Evolutionary conservation across 129 eudicot species (phyloP), one percentile per base, ranked within the genome.

Genomic region (Chrysanthemum lavandulifolium): DNA sequence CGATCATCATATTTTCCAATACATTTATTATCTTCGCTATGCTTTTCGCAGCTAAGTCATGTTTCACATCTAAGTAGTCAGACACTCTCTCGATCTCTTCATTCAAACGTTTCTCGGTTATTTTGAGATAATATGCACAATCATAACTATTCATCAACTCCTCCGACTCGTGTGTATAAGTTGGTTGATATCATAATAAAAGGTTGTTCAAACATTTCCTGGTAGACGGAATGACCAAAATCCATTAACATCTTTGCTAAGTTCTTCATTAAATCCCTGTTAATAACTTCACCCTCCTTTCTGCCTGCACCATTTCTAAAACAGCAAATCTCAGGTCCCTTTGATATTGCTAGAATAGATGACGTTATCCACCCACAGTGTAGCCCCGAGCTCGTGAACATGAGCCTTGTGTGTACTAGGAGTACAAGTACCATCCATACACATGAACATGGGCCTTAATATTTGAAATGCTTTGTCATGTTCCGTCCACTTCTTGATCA

Each of bases 71-170:
- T 55, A 86, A 61, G 73, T 82, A 86, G 61, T 82, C 81, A 8
- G 85, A 82, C 4, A 82, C 85, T 54, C 90, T 73, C 27, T 86
- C 87, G 9, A 82, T 86, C 69, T 86, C 90, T 49, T 86, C 90
- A 69, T 80, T 80, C 43, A 86, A 51, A 70, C 87, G 83, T 57
- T 73, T 82, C 77, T 86, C 87, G 4, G 87, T 79, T 73, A 79
- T 79, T 71, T 82, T 82, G 10, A 86, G 70, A 73, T 82, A 86
- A 58, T 82, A 82, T 61, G 83, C 90, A 73, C 87, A 82, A 73
- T 82, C 85, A 77, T 84, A 82, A 52, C 70, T 76, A 60, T 80
- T 85, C 8, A 36, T 36, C 43, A 5, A 36, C 8, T 36, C 43
- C 43, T 36, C 43, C 0, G 43, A 36, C 43, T 36, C 7, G 43